Base-by-base conservation (phyloP, 163 green algal species). In the Picocystis sp. region DNA sequence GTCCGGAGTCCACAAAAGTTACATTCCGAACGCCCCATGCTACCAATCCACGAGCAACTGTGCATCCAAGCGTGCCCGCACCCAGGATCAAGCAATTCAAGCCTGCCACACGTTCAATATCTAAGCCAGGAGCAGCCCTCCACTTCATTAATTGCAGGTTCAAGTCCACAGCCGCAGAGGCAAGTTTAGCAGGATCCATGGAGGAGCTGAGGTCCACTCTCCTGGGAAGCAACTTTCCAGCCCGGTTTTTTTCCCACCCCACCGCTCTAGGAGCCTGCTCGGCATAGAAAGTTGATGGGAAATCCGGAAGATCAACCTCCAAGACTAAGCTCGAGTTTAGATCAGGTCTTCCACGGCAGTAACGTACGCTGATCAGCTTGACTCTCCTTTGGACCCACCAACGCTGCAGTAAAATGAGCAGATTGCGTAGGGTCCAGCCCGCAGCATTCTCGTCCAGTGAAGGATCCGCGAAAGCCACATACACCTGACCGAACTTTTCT, bases 81-180 rank as follows among this genome's bases (percentile, higher is more conserved):
- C 87, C 90, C 12, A 99, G 68, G 48, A 99, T 77, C 52, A 97
- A 69, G 75, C 84, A 95, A 9, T 62, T 67, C 3, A 62, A 65
- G 3, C 22, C 22, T 9, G 69, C 47, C 3, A 97, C 47, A 13
- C 43, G 12, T 1, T 61, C 56, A 0, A 82, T 65, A 55, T 94
- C 72, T 11, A 99, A 68, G 1, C 54, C 53, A 0, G 85, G 83
- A 3, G 75, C 79, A 11, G 87, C 79, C 5, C 90, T 73, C 89
- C 89, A 97, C 14, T 77, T 68, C 90, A 99, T 99, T 11, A 99
- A 78, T 8, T 77, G 71, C 46, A 99, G 70, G 77, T 99, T 99
- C 11, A 99, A 78, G 47, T 87, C 73, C 34, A 94, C 79, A 3
- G 90, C 90, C 29, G 80, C 65, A 22, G 47, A 54, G 47, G 47